phyloP scores from a whole-genome alignment of 176 grass and related monocot species.

The Cenchrus purpureus region DNA sequence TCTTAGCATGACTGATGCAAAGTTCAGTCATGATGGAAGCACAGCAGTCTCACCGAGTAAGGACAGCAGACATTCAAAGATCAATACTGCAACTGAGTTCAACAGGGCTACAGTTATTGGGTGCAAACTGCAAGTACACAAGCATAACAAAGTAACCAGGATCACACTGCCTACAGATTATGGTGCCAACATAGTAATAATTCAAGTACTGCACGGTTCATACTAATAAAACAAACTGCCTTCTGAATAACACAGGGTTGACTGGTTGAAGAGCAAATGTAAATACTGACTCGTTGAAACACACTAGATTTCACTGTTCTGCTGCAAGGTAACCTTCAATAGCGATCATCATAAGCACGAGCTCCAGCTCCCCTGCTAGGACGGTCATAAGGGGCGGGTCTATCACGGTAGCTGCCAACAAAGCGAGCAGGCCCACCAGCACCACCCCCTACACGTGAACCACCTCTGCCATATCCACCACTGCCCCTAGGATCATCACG shows the following conservation, averaged over 20 bases:
- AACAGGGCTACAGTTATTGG: slow-evolving; percentile 16
- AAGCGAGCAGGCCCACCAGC: slow-evolving; percentile 62
- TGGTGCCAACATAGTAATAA: slow-evolving; percentile 32
- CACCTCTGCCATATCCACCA: slow-evolving; percentile 72
- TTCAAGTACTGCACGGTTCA: slow-evolving; percentile 6
- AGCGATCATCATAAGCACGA: slow-evolving; percentile 73
- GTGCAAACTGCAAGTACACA: slow-evolving; percentile 31
- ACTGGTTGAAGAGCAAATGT: background rate
- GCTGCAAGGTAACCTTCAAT: slow-evolving; percentile 49
- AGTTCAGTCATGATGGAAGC: background rate
- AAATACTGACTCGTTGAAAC: slow-evolving; percentile 41
- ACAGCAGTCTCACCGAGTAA: background rate
- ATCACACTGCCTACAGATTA: slow-evolving; percentile 38
- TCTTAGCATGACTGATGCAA: background rate
- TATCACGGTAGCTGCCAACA: slow-evolving; percentile 62
- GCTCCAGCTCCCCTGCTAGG: slow-evolving; percentile 67
- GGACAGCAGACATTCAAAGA: background rate
- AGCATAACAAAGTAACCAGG: slow-evolving; percentile 8
- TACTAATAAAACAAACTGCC: slow-evolving; percentile 44
- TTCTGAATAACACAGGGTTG: background rate
- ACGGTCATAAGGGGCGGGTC: slow-evolving; percentile 78
- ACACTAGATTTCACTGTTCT: slow-evolving; percentile 35
- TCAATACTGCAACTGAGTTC: slow-evolving; percentile 23
- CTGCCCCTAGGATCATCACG: slow-evolving; percentile 57
- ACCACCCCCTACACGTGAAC: slow-evolving; percentile 45